Evolutionary conservation across 164 flowering plant genomes (phyloP).

Genomic region (Vitis cinerea): DNA sequence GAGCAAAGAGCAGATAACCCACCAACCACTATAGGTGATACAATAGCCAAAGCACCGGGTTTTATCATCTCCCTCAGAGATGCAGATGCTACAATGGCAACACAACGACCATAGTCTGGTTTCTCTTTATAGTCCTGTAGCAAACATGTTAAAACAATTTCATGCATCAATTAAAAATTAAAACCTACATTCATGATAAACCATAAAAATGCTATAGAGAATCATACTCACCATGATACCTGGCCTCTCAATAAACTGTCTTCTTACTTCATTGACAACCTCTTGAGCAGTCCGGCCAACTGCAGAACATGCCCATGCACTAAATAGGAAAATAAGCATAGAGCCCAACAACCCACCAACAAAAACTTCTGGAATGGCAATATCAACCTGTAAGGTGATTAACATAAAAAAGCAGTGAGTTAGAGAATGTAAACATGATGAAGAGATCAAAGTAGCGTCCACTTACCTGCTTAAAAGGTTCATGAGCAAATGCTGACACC

Average conservation of each 20-base stretch:
- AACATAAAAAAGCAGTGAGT: background rate
- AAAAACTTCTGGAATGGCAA: slow-evolving; percentile 97
- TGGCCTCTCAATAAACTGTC: slow-evolving; percentile 97
- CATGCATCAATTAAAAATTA: background rate
- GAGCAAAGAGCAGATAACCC: slow-evolving; percentile 19
- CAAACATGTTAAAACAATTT: slow-evolving; percentile 5
- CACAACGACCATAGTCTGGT: slow-evolving; percentile 97
- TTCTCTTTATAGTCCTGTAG: slow-evolving; percentile 85
- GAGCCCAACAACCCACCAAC: slow-evolving; percentile 95
- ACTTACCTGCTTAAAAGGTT: slow-evolving; percentile 72
- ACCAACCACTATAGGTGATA: slow-evolving; percentile 86
- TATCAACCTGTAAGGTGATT: slow-evolving; percentile 71
- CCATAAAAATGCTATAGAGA: background rate
- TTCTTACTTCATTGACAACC: slow-evolving; percentile 95
- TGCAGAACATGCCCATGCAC: slow-evolving; percentile 99
- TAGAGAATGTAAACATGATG: background rate
- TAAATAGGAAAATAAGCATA: slow-evolving; percentile 96
- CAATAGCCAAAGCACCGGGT: slow-evolving; percentile 96
- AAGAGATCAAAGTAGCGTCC: background rate
- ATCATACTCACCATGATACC: slow-evolving; percentile 84
- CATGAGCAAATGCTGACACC: slow-evolving; percentile 78
- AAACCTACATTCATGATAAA: background rate
- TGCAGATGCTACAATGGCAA: slow-evolving; percentile 97
- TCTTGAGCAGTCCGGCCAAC: slow-evolving; percentile 99
- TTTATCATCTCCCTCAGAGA: slow-evolving; percentile 98